Evolutionary conservation across 306 rosid genomes (phyloP).

Genomic region (Cucumis melo): DNA sequence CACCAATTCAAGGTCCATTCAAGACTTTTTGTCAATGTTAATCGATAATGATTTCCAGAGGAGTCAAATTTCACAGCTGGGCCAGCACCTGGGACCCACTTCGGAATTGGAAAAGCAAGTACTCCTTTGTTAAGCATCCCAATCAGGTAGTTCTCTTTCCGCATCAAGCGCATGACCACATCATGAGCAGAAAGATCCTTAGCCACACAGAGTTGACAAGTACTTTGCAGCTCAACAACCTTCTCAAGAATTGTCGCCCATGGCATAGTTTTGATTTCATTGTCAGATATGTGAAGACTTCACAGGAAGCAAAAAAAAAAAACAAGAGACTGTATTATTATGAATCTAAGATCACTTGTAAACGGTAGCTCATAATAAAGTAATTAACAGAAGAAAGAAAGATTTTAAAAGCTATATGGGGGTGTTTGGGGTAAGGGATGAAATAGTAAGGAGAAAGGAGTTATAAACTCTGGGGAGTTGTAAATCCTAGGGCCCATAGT

Average conservation of each 20-base stretch:
- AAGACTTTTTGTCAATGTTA: constrained; percentile 73
- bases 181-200: constrained; percentile 90
- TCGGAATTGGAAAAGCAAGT: constrained; percentile 81
- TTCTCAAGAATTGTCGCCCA: constrained; percentile 87
- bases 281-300: constrained; percentile 79
- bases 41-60: constrained; percentile 32
- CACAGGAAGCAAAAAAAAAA: constrained; percentile 13
- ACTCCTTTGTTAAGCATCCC: constrained; percentile 94
- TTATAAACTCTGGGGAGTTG: too few relatives aligned
- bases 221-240: constrained; percentile 62
- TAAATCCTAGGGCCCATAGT: too few relatives aligned
- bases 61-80: constrained; percentile 45
- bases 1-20: constrained; percentile 99
- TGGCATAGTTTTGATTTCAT: constrained; percentile 83
- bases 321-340: not conserved
- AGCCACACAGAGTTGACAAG: constrained; percentile 63
- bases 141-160: constrained; percentile 89
- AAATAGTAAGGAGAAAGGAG: too few relatives aligned
- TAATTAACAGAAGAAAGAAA: not conserved
- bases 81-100: constrained; percentile 85
- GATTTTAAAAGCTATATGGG: not conserved
- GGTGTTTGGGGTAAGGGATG: too few relatives aligned
- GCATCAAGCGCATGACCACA: constrained; percentile 85
- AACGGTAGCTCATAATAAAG: not conserved
- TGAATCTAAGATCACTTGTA: not conserved